Evolutionary conservation across 2,329 filamentous ascomycete species (phyloP).

Genomic region (Neodidymelliopsis sp.): DNA sequence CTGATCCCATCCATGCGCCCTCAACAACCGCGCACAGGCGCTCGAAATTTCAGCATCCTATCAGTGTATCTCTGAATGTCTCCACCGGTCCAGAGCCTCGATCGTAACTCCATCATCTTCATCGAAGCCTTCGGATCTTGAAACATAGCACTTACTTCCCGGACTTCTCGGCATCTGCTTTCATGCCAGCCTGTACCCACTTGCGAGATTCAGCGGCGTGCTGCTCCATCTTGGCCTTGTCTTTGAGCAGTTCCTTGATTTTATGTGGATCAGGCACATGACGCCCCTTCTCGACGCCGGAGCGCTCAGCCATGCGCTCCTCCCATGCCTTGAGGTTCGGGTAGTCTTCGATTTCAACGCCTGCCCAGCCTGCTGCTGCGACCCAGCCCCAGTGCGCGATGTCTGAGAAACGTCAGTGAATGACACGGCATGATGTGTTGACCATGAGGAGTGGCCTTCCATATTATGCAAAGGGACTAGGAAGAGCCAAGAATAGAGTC

Average conservation of each 20-base stretch:
- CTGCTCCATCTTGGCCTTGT: slow-evolving; percentile 66
- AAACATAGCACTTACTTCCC: slow-evolving; percentile 37
- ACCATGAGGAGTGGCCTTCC: background rate
- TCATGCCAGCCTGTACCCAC: slow-evolving; percentile 77
- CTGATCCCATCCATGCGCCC: background rate
- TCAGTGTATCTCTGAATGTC: background rate
- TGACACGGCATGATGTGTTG: background rate
- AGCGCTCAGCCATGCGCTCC: slow-evolving; percentile 70
- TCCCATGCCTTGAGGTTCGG: slow-evolving; percentile 80
- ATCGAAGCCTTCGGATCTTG: background rate
- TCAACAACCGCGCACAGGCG: slow-evolving; percentile 1
- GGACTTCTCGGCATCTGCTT: slow-evolving; percentile 60
- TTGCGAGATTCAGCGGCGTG: slow-evolving; percentile 58
- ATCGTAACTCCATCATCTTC: background rate
- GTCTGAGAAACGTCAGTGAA: slow-evolving; percentile 55
- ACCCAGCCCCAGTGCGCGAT: slow-evolving; percentile 85
- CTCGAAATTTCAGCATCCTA: background rate
- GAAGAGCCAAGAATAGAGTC: background rate
- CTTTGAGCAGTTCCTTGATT: slow-evolving; percentile 65
- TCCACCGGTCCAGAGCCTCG: background rate
- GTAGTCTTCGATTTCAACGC: slow-evolving; percentile 76
- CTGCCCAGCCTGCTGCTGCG: slow-evolving; percentile 64
- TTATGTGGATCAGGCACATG: slow-evolving; percentile 73
- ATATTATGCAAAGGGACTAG: background rate
- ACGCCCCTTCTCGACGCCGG: slow-evolving; percentile 76